phyloP scores from a whole-genome alignment of 176 grass and related monocot species.

The Bromus sterilis region DNA sequence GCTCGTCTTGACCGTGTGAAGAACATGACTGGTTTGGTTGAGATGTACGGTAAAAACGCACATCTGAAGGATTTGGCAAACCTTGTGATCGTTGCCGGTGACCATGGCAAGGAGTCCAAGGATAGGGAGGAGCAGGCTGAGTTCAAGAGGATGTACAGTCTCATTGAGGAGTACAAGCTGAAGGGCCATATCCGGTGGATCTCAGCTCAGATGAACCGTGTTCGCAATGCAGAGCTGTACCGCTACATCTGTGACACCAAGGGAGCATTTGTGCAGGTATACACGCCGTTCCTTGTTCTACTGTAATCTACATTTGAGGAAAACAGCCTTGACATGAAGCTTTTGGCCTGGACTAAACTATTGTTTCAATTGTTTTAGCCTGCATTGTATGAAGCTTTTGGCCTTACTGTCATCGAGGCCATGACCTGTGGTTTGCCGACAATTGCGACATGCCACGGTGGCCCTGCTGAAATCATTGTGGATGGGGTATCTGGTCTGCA shows the following conservation, averaged over 20 bases:
- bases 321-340: background rate
- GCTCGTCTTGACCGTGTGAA: conserved; percentile 92
- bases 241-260: conserved; percentile 83
- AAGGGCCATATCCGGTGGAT: conserved; percentile 95
- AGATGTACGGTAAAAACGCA: conserved; percentile 80
- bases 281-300: background rate
- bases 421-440: conserved; percentile 94
- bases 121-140: conserved; percentile 87
- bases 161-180: conserved; percentile 92
- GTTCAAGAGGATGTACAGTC: conserved; percentile 87
- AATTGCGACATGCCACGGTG: conserved; percentile 83
- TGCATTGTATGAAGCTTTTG: conserved; percentile 92
- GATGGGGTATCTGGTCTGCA: conserved; percentile 85
- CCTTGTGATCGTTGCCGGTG: conserved; percentile 90
- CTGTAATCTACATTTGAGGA: background rate
- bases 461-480: conserved; percentile 92
- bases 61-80: conserved; percentile 80
- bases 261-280: conserved; percentile 93
- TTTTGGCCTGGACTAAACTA: background rate
- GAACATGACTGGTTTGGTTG: conserved; percentile 95
- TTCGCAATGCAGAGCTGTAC: conserved; percentile 85
- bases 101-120: conserved; percentile 97
- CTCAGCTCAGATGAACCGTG: conserved; percentile 91
- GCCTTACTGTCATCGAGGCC: conserved; percentile 81
- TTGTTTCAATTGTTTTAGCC: conserved; percentile 35